These are phyloP conservation scores for Dryas drummondii DNA, from an alignment of 306 rosid genomes.

Conservation along the genomic window DNA sequence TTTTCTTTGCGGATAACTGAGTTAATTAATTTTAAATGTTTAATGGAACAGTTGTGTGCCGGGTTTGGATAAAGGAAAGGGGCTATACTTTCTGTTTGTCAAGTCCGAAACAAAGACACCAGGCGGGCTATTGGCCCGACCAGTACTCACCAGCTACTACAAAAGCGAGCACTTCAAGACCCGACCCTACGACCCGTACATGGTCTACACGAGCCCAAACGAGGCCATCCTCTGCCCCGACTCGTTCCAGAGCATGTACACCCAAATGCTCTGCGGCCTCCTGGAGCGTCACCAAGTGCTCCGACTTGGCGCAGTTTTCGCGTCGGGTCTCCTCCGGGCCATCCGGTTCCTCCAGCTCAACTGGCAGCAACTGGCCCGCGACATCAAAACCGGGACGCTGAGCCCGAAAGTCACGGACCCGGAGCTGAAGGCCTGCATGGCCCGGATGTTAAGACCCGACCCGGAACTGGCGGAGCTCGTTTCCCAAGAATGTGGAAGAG, in stretches of 20 bases:
- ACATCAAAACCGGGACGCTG: slow-evolving; percentile 37
- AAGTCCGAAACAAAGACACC: slow-evolving; percentile 60
- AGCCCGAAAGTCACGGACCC: slow-evolving; percentile 40
- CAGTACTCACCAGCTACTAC: slow-evolving; percentile 59
- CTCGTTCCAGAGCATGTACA: slow-evolving; percentile 58
- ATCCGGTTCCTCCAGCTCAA: slow-evolving; percentile 52
- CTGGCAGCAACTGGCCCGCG: slow-evolving; percentile 43
- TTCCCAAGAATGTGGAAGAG: slow-evolving; percentile 37
- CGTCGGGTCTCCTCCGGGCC: slow-evolving; percentile 64
- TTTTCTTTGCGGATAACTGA: neutral
- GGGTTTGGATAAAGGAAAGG: slow-evolving; percentile 54
- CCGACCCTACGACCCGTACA: slow-evolving; percentile 62
- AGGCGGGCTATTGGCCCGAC: slow-evolving; percentile 60
- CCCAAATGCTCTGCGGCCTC: slow-evolving; percentile 61
- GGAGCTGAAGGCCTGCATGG: slow-evolving; percentile 23
- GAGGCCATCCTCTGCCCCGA: slow-evolving; percentile 64
- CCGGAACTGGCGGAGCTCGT: slow-evolving; percentile 35
- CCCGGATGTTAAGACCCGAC: slow-evolving; percentile 28
- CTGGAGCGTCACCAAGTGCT: slow-evolving; percentile 46
- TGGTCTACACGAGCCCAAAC: slow-evolving; percentile 57
- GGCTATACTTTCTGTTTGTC: slow-evolving; percentile 53
- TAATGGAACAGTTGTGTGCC: slow-evolving; percentile 47
- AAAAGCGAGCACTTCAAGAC: slow-evolving; percentile 61
- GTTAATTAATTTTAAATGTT: neutral
- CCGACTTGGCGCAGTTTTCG: slow-evolving; percentile 61